These are phyloP conservation scores for Incumbomyces lentus DNA, from an alignment of 2,329 filamentous ascomycete genomes.

Conservation along the genomic window DNA sequence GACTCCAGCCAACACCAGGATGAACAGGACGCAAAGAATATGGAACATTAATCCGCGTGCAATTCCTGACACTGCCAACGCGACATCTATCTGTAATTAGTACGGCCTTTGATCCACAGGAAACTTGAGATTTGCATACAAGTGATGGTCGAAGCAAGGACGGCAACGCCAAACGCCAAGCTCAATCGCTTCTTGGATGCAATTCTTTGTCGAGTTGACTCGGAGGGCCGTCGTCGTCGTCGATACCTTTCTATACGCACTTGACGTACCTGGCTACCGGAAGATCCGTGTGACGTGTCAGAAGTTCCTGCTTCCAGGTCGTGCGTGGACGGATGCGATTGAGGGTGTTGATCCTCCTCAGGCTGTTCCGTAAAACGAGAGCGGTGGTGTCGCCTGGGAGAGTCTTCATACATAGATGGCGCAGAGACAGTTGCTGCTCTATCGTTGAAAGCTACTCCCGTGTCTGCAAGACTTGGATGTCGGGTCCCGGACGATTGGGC, in stretches of 20 bases:
- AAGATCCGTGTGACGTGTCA: neutral
- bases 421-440: neutral
- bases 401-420: constrained; percentile 4
- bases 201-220: constrained; percentile 2
- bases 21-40: constrained; percentile 67
- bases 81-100: constrained; percentile 49
- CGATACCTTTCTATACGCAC: neutral
- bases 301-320: constrained; percentile 2
- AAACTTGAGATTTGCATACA: constrained; percentile 45
- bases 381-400: neutral
- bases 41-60: constrained; percentile 61
- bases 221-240: neutral
- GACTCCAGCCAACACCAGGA: constrained; percentile 63
- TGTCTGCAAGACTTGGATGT: neutral
- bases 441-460: neutral
- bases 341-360: neutral
- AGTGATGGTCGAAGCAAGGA: constrained; percentile 49
- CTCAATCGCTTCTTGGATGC: constrained; percentile 35
- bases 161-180: constrained; percentile 55
- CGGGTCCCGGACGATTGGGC: neutral
- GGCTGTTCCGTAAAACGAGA: neutral
- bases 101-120: neutral
- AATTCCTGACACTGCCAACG: constrained; percentile 56
- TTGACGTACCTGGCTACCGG: neutral
- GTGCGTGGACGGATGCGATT: neutral